Evolutionary conservation across 2,329 filamentous ascomycete genomes (phyloP), one percentile per base, ranked within the genome.

Genomic region (Penicillium sp.): DNA sequence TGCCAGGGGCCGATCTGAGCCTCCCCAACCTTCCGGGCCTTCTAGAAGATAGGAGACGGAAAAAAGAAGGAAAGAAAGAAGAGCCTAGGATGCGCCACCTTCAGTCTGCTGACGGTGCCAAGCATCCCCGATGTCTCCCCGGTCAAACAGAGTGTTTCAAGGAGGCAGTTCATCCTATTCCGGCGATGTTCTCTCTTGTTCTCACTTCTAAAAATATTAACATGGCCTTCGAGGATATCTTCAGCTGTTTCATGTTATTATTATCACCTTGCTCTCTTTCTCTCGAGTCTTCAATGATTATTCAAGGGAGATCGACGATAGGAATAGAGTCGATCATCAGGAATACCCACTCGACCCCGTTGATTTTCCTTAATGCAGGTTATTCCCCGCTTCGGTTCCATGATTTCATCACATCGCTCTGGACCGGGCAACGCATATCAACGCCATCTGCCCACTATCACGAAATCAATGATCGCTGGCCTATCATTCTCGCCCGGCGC

Each of bases 181-280:
- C 42, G 50, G 44, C 42, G 31, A 36, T 11, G 14, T n/a, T 44
- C 54, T 51, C n/a, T n/a, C n/a, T n/a, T 11, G 14, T n/a, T 44
- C 18, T 20, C 3, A 20, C 18, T 20, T 20, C 18, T 20, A 20
- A 20, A 53, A 51, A 47, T 42, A 54, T 55, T 43, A 35, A 8
- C 20, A 23, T 20, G 18, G 18, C 3, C 34, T 2, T 4, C 18
- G 22, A 5, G 16, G 14, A 3, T 18, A 16, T 34, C 11, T 34
- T 9, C 8, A 18, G 7, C 16, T 11, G 31, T 10, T 11, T 6
- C 31, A 10, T 20, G 8, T 34, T 34, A 3, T 18, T 2, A 11
- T 11, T 20, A 3, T 34, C 16, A 10, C 6, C 6, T 16, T 13
- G n/a, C n/a, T 14, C n/a, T 18, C n/a, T 34, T 3, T 34, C 18